Evolutionary conservation across 768 basidiomycete species (phyloP), one percentile per base, ranked within the genome.

Genomic region (Tricholoma sp.): DNA sequence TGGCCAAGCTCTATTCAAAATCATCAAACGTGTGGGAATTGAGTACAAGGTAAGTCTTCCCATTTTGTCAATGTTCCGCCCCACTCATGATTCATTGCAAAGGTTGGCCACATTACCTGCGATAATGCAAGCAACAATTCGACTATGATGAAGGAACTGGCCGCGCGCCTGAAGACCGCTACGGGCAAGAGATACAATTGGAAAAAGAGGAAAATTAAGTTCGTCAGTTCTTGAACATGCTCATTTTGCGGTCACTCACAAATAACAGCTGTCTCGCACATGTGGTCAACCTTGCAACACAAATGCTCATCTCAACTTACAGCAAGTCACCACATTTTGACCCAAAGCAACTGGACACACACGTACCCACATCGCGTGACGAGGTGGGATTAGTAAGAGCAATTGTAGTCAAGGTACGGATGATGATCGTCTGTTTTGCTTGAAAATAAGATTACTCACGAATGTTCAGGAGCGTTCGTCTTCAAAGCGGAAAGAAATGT

Each of bases 271-370:
- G 60, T 50, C 57, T 66, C 33, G 65, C 65, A 17, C 72, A 72
- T 55, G 56, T 71, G 11, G 62, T 73, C 51, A 72, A 74, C 55
- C 63, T 74, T n/a, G 66, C 66, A 1, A 74, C 68, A 5, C 71
- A 72, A 50, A 66, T 65, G 1, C 37, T 71, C 12, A 55, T 73
- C 37, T 56, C 28, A 15, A 59, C 63, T 0, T 61, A 70, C 49
- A 70, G 66, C 52, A 66, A 61, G 50, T 36, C 65, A 9, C 59
- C 60, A 24, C 62, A 66, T 57, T 70, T 54, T 48, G 56, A 68
- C 50, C 64, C 68, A n/a, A n/a, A n/a, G n/a, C n/a, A n/a, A n/a
- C n/a, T n/a, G n/a, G n/a, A n/a, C n/a, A n/a, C n/a, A n/a, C 53
- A 69, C 51, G 18, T 61, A 1, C 57, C 62, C 11, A 6, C 15